Base-by-base conservation (phyloP, 176 grass and related monocot genomes). In the Neostapfia colusana region DNA sequence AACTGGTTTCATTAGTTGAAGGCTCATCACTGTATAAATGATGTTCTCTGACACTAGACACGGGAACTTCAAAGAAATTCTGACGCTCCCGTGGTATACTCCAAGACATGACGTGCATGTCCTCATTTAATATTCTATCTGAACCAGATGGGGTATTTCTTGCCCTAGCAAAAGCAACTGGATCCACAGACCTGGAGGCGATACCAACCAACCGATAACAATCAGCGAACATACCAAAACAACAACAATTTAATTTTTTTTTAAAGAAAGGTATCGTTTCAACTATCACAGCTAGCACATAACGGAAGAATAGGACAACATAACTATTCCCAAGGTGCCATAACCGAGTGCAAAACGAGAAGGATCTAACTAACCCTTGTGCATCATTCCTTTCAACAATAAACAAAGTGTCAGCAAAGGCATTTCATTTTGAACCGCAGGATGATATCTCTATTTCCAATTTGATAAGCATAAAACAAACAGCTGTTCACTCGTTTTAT, bases 131-230 rank as follows among this genome's bases (percentile, higher is more conserved):
- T 62, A 63, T 55, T 65, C 80, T 91, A 38, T 79, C 71, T 35
- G 73, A 67, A 69, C 72, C 70, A 64, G 65, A 63, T 48, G 69
- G 43, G 15, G 38, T 51, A 21, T 83, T 81, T 90, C 79, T 90
- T 79, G 80, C 82, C 73, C 82, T 83, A 36, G 58, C 16, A 23
- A 85, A 74, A 74, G 79, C 58, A 70, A 40, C 64, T 15, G 83
- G 86, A 77, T 92, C 86, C 69, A 67, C 44, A 35, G 81, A 77
- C 80, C 90, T 90, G 51, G 36, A 77, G 57, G 82, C 78, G 57
- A 38, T 24, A 81, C 9, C 34, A 84, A 72, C 25, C 44, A 76
- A 81, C 2, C 16, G 64, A 75, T n/a, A 49, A 74, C 20, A 51
- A 55, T 78, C 67, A 87, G 28, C 23, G 18, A 73, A 67, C 43